Conservation (phyloP, 2,329 filamentous ascomycete species). For the Colletotrichum tanaceti region DNA sequence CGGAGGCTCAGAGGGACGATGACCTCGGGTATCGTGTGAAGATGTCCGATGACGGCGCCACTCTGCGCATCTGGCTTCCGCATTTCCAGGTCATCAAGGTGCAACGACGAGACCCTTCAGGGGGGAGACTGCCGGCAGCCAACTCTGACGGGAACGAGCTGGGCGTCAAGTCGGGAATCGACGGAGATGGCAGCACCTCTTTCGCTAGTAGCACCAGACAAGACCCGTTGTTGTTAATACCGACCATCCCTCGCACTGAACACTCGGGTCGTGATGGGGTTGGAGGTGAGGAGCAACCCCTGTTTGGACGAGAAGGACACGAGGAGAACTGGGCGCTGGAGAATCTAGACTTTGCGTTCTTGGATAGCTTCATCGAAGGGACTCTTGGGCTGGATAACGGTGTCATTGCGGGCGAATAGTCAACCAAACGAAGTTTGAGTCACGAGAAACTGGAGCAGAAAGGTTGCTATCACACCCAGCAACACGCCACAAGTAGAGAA, state of each 20-base stretch:
- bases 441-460: background rate
- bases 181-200: no score
- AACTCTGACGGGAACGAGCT: no score
- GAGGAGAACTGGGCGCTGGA: constrained; percentile 24
- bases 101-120: background rate
- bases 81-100: constrained; percentile 27
- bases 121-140: background rate
- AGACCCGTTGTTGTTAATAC: background rate
- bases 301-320: background rate
- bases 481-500: background rate
- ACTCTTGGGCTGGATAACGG: background rate
- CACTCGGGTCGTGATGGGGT: background rate
- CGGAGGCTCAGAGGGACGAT: constrained; percentile 1
- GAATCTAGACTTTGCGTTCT: constrained; percentile 22
- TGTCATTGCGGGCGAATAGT: no score
- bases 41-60: background rate
- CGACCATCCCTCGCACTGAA: background rate
- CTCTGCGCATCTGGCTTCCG: constrained; percentile 12
- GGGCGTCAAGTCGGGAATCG: no score
- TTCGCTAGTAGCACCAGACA: background rate
- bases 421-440: no score
- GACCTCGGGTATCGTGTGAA: constrained; percentile 21
- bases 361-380: constrained; percentile 21
- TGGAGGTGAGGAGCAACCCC: constrained; percentile 44
- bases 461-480: background rate